Evolutionary conservation across 2,329 filamentous ascomycete genomes (phyloP), one percentile per base, ranked within the genome.

Genomic region (Phialophora chinensis): DNA sequence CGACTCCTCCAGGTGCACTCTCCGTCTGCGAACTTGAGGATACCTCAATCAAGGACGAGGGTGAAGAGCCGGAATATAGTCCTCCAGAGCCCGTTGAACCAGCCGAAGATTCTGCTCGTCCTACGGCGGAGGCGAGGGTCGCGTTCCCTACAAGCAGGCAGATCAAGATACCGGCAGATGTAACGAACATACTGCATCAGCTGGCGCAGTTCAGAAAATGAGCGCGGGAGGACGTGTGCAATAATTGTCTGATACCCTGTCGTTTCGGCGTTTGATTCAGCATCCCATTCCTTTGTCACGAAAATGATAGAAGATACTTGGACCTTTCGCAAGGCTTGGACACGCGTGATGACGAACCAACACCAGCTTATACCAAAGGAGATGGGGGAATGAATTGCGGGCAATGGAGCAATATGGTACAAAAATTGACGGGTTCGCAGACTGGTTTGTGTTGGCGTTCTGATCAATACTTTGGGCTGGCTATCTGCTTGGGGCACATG

Each of bases 301-400:
- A 66, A 60, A 56, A 60, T 17, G 38, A 66, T 69, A 67, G 62
- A 67, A 61, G 29, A 60, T 31, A 29, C 38, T 61, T 69, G 63
- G 65, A 66, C 68, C 65, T 64, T 68, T 65, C 65, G 60, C 68
- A 60, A 65, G 66, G 63, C 57, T 66, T 64, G 61, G 63, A 62
- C 55, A 70, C 38, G 63, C 68, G 61, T 60, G 63, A 65, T 65
- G 68, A 70, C 52, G 44, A 42, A 44, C 49, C 49, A 27, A 68
- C 23, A 63, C 62, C 57, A 61, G 57, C 58, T 62, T 55, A 54
- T 27, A 61, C 60, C 60, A 61, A 53, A 54, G 54, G 38, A 54
- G 44, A 47, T 52, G 55, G 60, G 58, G 58, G 42, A 47, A 65
- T 49, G 55, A 58, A 52, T 29, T 27, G 53, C 11, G 47, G 35